A percentile compares a stretch with the other conserved stretches of the same genome.
Conservation (phyloP, 345 rosid genomes). For the Lagerstroemia speciosa region DNA sequence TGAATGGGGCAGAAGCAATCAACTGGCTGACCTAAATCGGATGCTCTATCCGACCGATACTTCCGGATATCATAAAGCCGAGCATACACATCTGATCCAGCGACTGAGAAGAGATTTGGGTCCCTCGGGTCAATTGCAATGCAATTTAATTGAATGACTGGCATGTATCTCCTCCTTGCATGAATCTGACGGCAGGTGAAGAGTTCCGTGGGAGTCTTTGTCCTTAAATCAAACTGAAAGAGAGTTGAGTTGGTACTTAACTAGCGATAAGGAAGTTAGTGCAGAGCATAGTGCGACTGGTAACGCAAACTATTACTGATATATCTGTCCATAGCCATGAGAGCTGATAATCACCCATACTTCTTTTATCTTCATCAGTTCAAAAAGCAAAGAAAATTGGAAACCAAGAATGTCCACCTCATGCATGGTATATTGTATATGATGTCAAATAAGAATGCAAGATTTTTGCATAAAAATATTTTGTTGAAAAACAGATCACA, state of each 20-base stretch:
- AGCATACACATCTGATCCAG: conserved; percentile 72
- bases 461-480: background rate
- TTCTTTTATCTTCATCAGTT: background rate
- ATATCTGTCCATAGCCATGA: background rate
- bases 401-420: background rate
- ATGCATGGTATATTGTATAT: background rate
- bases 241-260: conserved; percentile 10
- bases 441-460: background rate
- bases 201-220: conserved; percentile 52
- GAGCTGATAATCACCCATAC: background rate
- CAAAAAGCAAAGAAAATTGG: background rate
- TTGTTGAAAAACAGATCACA: background rate
- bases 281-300: background rate
- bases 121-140: conserved; percentile 79
- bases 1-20: conserved; percentile 70
- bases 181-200: conserved; percentile 49
- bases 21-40: conserved; percentile 44
- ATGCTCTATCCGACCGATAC: conserved; percentile 41
- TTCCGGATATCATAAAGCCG: conserved; percentile 82
- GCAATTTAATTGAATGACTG: conserved; percentile 42
- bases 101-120: conserved; percentile 68
- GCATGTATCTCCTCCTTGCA: conserved; percentile 26
- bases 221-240: conserved; percentile 86
- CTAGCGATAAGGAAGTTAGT: background rate
- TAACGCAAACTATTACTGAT: background rate